Evolutionary conservation across 225 moss, liverwort and hornwort species (phyloP).

Genomic region (Physcomitrellopsis africana): DNA sequence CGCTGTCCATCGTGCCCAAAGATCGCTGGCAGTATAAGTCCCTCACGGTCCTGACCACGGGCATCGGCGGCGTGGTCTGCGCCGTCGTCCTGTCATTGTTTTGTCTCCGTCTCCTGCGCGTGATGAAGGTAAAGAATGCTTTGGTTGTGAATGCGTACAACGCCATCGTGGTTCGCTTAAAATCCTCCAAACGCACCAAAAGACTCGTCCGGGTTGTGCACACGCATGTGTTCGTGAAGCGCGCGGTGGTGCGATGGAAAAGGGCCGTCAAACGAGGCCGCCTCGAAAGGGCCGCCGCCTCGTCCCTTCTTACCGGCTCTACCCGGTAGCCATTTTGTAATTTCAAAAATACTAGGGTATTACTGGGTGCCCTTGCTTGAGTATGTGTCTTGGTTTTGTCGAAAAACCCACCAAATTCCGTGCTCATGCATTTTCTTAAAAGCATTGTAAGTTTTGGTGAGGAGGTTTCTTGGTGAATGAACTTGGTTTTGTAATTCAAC

Average conservation of each 20-base stretch:
- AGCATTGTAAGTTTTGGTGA: too few species aligned
- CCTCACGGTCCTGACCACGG: conserved; percentile 27
- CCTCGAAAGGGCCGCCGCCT: too few species aligned
- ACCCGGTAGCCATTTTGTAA: too few species aligned
- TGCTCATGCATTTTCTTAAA: too few species aligned
- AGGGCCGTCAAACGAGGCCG: conserved; percentile 1
- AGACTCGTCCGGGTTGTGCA: conserved; percentile 1
- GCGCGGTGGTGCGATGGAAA: conserved; percentile 27
- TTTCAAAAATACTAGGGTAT: too few species aligned
- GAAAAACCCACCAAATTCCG: too few species aligned
- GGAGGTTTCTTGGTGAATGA: too few species aligned
- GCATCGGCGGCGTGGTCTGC: conserved; percentile 34
- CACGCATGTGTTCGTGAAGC: conserved; percentile 26
- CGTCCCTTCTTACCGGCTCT: too few species aligned
- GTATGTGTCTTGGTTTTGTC: too few species aligned
- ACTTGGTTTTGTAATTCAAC: too few species aligned
- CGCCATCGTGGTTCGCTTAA: conserved; percentile 28
- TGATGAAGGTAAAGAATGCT: conserved; percentile 33
- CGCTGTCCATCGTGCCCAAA: conserved; percentile 37
- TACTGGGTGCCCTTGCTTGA: too few species aligned
- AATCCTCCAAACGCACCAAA: neutral
- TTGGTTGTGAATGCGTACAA: conserved; percentile 27
- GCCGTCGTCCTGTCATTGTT: conserved; percentile 25
- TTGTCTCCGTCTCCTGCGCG: conserved; percentile 36
- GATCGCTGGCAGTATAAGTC: conserved; percentile 45